Evolutionary conservation across 305 asterid species (phyloP).

Genomic region (Plantago rigida): DNA sequence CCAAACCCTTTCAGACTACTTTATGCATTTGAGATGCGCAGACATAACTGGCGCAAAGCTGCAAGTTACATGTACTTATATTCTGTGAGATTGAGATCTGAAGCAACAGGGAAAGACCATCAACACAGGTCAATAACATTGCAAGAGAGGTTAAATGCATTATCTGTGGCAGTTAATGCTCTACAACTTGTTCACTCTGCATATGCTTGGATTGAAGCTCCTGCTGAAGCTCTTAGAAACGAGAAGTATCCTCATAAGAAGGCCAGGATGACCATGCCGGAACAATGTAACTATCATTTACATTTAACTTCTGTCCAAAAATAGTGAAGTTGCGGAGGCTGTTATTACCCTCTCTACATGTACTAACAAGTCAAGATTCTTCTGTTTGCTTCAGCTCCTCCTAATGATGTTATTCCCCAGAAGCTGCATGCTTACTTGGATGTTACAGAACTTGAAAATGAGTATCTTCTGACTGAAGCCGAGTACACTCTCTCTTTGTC

Average conservation of each 20-base stretch:
- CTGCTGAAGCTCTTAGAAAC: constrained; percentile 41
- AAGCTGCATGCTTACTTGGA: constrained; percentile 52
- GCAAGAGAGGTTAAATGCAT: constrained; percentile 82
- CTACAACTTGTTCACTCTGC: constrained; percentile 88
- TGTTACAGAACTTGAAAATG: constrained; percentile 79
- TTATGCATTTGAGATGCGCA: constrained; percentile 84
- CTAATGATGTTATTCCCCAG: constrained; percentile 43
- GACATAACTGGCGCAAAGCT: constrained; percentile 91
- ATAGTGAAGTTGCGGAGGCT: constrained; percentile 15
- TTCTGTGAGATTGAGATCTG: constrained; percentile 61
- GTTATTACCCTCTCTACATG: constrained; percentile 20
- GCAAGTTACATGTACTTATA: constrained; percentile 68
- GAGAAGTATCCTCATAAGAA: constrained; percentile 68
- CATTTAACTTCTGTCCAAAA: constrained; percentile 8
- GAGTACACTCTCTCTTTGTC: constrained; percentile 63
- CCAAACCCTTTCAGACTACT: constrained; percentile 84
- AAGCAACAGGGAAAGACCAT: constrained; percentile 55
- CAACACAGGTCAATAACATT: constrained; percentile 49
- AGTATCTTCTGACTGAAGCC: constrained; percentile 67
- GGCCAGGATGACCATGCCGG: constrained; percentile 61
- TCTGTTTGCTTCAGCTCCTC: constrained; percentile 41
- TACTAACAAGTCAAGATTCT: constrained; percentile 4
- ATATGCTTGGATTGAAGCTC: constrained; percentile 80
- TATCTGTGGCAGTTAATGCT: constrained; percentile 85
- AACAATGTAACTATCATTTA: constrained; percentile 41